Conservation (phyloP, 768 basidiomycete genomes). For the Cystofilobasidium ferigula region DNA sequence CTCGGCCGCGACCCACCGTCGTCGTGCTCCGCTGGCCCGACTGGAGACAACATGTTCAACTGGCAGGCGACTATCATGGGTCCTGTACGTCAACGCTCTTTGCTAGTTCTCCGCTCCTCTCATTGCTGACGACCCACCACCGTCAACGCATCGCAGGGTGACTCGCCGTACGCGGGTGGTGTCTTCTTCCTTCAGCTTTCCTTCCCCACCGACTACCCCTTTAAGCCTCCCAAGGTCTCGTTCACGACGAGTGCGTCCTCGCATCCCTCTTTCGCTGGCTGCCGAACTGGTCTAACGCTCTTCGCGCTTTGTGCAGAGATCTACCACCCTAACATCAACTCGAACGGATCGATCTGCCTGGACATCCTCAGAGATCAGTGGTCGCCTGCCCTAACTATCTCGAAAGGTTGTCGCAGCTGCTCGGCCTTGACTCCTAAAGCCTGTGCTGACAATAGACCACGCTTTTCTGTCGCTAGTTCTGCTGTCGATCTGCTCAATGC, state of each 20-base stretch:
- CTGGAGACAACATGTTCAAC: conserved; percentile 95
- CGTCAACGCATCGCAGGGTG: conserved; percentile 49
- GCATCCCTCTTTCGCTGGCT: neutral
- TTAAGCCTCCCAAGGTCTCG: conserved; percentile 99
- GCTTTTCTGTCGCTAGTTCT: conserved; percentile 51
- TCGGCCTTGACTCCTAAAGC: neutral
- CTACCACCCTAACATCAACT: conserved; percentile 60
- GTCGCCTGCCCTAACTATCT: conserved; percentile 97
- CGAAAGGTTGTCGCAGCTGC: conserved; percentile 60
- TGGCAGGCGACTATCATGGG: conserved; percentile 42
- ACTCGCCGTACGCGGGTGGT: conserved; percentile 96
- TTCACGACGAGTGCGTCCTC: conserved; percentile 66
- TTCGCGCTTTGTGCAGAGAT: neutral
- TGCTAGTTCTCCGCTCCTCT: neutral
- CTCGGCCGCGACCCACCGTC: conserved; percentile 99
- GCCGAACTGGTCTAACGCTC: neutral
- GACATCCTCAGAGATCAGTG: conserved; percentile 98
- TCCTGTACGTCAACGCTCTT: conserved; percentile 14
- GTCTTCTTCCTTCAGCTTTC: conserved; percentile 70
- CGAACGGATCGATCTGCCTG: conserved; percentile 96
- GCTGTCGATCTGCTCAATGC: conserved; percentile 96
- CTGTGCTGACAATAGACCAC: neutral
- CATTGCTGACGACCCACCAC: neutral
- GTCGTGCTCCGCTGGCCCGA: conserved; percentile 97
- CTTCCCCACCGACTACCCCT: conserved; percentile 66